These are phyloP conservation scores for Hyphochytrium catenoides DNA, from an alignment of 352 stramenopile genomes.

Conservation along the genomic window DNA sequence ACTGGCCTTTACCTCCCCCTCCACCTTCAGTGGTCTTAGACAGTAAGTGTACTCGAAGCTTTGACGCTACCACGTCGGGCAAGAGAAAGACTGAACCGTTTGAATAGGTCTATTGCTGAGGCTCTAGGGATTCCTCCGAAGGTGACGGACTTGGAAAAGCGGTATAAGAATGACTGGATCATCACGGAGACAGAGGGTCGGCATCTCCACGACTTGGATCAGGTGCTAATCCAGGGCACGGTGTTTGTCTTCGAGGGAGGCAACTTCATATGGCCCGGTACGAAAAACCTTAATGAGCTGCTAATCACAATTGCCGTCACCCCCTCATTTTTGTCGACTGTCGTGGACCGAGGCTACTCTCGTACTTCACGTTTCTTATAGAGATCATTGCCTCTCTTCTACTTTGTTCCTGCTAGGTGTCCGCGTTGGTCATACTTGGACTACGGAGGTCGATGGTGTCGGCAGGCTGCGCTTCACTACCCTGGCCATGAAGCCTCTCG, in stretches of 20 bases:
- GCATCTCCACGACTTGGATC: slow-evolving; percentile 18
- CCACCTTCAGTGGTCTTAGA: no score
- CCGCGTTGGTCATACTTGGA: no score
- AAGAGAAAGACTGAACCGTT: slow-evolving; percentile 21
- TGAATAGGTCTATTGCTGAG: slow-evolving; percentile 13
- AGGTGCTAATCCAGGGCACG: slow-evolving; percentile 15
- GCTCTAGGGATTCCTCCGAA: slow-evolving; percentile 16
- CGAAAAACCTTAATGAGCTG: no score
- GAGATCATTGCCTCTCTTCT: no score
- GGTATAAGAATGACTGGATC: slow-evolving; percentile 37
- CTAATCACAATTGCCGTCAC: no score
- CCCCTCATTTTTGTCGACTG: no score
- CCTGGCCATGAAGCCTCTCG: slow-evolving; percentile 28
- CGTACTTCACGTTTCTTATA: no score
- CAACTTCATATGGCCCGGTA: slow-evolving; percentile 39
- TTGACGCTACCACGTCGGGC: slow-evolving; percentile 19
- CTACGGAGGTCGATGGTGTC: no score
- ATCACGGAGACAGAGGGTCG: slow-evolving; percentile 29
- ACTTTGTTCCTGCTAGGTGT: no score
- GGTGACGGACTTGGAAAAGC: slow-evolving; percentile 10
- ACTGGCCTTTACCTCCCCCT: neutral
- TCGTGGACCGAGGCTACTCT: no score
- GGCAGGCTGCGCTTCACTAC: no score
- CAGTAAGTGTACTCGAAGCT: neutral
- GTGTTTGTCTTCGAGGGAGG: slow-evolving; percentile 45